These are phyloP conservation scores for Cercospora berteroae DNA, from an alignment of 2,329 filamentous ascomycete genomes.

Conservation along the genomic window DNA sequence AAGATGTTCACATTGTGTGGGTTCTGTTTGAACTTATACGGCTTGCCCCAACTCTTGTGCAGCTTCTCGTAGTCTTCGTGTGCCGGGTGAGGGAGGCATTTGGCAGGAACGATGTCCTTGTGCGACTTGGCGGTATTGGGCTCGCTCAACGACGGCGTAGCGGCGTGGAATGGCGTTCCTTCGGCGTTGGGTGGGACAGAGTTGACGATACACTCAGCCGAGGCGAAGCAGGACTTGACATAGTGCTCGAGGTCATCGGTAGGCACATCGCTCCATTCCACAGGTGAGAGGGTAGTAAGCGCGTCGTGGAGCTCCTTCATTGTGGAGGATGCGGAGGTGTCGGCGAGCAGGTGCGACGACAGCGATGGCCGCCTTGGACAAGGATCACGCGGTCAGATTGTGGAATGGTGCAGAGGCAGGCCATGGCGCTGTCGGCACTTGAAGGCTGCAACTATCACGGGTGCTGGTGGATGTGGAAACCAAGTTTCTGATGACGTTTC, in stretches of 20 bases:
- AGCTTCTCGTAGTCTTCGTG: slow-evolving; percentile 58
- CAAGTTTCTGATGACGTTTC: neutral
- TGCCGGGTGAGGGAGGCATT: slow-evolving; percentile 50
- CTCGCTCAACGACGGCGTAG: slow-evolving; percentile 58
- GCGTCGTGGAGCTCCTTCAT: slow-evolving; percentile 49
- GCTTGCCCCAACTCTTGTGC: slow-evolving; percentile 82
- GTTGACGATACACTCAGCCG: slow-evolving; percentile 70
- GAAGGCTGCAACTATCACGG: neutral
- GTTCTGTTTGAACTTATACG: slow-evolving; percentile 74
- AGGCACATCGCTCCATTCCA: slow-evolving; percentile 48
- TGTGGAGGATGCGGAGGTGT: slow-evolving; percentile 5
- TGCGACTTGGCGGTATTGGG: slow-evolving; percentile 52
- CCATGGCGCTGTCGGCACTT: neutral
- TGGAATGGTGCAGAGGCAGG: neutral
- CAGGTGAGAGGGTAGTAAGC: slow-evolving; percentile 45
- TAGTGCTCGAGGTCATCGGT: slow-evolving; percentile 42
- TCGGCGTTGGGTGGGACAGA: slow-evolving; percentile 65
- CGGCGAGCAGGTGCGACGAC: neutral
- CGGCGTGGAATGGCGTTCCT: slow-evolving; percentile 45
- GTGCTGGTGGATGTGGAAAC: neutral
- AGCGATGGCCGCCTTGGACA: neutral
- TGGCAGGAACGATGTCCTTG: slow-evolving; percentile 54
- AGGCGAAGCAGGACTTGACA: slow-evolving; percentile 43
- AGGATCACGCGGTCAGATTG: neutral
- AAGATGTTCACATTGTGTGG: slow-evolving; percentile 74